These are phyloP conservation scores for Leucosporidium creatinivorum DNA, from an alignment of 768 basidiomycete species.

Conservation along the genomic window DNA sequence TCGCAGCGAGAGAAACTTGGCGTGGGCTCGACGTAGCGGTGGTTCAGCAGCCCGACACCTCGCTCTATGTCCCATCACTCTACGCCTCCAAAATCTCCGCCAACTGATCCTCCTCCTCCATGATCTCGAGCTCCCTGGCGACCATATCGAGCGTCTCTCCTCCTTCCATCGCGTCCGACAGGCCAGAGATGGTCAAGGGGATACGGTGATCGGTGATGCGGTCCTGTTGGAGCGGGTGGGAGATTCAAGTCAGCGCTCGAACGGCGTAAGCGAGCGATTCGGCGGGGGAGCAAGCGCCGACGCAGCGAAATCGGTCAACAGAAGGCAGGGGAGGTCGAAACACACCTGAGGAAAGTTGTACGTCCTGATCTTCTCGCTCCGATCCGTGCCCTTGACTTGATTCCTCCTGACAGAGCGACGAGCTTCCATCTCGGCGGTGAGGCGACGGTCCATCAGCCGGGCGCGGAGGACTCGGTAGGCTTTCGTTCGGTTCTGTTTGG, in stretches of 20 bases:
- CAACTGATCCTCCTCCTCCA: constrained; percentile 21
- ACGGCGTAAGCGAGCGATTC: too few species aligned
- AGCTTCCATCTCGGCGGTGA: constrained; percentile 61
- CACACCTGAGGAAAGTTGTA: constrained; percentile 84
- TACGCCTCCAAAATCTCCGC: constrained; percentile 9
- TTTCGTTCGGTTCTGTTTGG: constrained; percentile 70
- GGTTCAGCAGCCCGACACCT: too few species aligned
- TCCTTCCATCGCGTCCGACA: constrained; percentile 47
- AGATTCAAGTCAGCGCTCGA: neutral
- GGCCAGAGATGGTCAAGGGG: constrained; percentile 55
- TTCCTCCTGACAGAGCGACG: constrained; percentile 61
- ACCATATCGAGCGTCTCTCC: constrained; percentile 42
- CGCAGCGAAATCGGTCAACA: too few species aligned
- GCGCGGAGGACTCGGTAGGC: constrained; percentile 85
- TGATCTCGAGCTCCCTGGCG: constrained; percentile 16
- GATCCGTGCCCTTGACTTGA: constrained; percentile 71
- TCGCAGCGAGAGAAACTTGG: too few species aligned
- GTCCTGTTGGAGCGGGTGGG: constrained; percentile 50
- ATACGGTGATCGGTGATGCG: constrained; percentile 90
- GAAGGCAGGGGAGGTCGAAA: neutral
- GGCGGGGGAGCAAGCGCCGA: too few species aligned
- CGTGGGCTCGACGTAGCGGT: too few species aligned
- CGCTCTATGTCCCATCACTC: too few species aligned
- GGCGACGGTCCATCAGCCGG: constrained; percentile 71
- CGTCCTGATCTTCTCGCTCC: constrained; percentile 91